Percentiles rank a stretch among this genome's conserved stretches.
Evolutionary conservation across 2,329 filamentous ascomycete species (phyloP).

Genomic region (Sarocladiaceae sp.): DNA sequence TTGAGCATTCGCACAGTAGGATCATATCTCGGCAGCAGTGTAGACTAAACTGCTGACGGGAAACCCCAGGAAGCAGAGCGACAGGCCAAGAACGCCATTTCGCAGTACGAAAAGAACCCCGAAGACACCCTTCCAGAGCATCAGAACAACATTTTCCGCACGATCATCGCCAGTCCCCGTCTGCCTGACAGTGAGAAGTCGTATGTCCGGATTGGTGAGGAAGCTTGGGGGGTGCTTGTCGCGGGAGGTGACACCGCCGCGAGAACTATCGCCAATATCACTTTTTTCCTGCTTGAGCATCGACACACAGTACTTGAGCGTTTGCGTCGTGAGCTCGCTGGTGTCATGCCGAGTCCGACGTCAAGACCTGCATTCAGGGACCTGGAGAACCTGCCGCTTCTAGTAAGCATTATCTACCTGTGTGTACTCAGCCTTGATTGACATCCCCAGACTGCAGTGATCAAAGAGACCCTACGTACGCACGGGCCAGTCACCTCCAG

Average conservation of each 20-base stretch:
- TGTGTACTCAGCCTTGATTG: not conserved
- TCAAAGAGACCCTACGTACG: slow-evolving; percentile 9
- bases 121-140: not conserved
- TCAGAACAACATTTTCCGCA: slow-evolving; percentile 1
- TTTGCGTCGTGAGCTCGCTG: not conserved
- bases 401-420: slow-evolving; percentile 6
- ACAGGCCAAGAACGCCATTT: slow-evolving; percentile 3
- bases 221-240: slow-evolving; percentile 6
- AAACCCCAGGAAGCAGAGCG: slow-evolving; percentile 1
- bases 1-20: not conserved
- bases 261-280: not conserved
- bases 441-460: slow-evolving; percentile 3
- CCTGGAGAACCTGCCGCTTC: slow-evolving; percentile 2
- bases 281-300: slow-evolving; percentile 4
- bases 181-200: not conserved
- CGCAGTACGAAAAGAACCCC: not conserved
- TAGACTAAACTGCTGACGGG: no score
- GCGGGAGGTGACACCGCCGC: slow-evolving; percentile 8
- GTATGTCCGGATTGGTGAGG: slow-evolving; percentile 3
- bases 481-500: slow-evolving; percentile 1
- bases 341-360: slow-evolving; percentile 1
- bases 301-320: not conserved
- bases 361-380: slow-evolving; percentile 3
- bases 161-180: not conserved
- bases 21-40: no score